These are phyloP conservation scores for Entonaema liquescens DNA, from an alignment of 495 filamentous ascomycete species.

Conservation along the genomic window DNA sequence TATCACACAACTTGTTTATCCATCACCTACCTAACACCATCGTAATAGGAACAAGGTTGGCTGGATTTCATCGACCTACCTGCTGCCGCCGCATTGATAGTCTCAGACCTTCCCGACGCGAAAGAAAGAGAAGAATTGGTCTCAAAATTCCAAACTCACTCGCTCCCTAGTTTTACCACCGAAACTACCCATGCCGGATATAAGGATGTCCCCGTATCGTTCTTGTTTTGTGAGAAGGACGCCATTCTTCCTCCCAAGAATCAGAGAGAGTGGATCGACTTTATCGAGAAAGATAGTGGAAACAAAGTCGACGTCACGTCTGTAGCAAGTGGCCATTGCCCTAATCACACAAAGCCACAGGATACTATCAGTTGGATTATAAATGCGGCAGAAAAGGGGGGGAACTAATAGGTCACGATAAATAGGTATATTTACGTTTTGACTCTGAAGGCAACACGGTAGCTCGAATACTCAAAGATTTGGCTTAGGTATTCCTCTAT, in stretches of 20 bases:
- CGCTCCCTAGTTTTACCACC: constrained; percentile 42
- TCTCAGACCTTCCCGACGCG: constrained; percentile 38
- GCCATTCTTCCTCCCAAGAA: constrained; percentile 44
- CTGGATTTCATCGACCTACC: constrained; percentile 22
- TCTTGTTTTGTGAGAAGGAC: constrained; percentile 59
- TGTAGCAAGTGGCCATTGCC: constrained; percentile 44
- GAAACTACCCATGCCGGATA: constrained; percentile 55
- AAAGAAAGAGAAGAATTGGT: constrained; percentile 14
- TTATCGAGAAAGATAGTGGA: constrained; percentile 45
- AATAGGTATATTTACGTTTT: background rate
- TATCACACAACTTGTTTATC: background rate
- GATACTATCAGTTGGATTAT: constrained; percentile 39
- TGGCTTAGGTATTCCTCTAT: too few relatives aligned
- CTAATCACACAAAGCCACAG: constrained; percentile 25
- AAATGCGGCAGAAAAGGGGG: constrained; percentile 6
- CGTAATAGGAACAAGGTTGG: constrained; percentile 41
- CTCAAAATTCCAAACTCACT: constrained; percentile 36
- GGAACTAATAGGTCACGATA: constrained; percentile 1
- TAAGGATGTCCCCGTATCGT: constrained; percentile 57
- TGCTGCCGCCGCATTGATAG: background rate
- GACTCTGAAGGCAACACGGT: too few relatives aligned
- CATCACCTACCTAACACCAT: background rate
- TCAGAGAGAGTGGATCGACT: constrained; percentile 50
- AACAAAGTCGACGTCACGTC: constrained; percentile 48
- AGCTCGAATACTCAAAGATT: too few relatives aligned